phyloP scores from a whole-genome alignment of 2,329 filamentous ascomycete genomes.

The Aspergillus texensis region DNA sequence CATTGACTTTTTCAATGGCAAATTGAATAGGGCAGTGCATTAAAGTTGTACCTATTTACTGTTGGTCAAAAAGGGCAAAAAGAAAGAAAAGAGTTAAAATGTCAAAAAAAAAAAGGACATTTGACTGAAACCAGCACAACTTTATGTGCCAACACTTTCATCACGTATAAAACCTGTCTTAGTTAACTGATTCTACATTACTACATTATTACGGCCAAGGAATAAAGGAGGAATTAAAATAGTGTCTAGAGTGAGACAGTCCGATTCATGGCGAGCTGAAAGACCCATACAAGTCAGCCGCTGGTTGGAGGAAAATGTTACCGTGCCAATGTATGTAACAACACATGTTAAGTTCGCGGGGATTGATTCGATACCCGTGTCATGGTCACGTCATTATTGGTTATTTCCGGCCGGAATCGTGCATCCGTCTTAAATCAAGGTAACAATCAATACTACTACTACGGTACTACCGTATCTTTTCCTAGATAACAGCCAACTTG shows the following conservation, averaged over 20 bases:
- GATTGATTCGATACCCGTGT: constrained; percentile 3
- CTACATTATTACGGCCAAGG: neutral
- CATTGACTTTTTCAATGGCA: neutral
- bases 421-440: neutral
- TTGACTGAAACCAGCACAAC: neutral
- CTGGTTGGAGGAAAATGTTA: constrained; percentile 4
- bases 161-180: too few species aligned
- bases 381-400: constrained; percentile 8
- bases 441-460: neutral
- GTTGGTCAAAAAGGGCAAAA: neutral
- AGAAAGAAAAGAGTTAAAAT: neutral
- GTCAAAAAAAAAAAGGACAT: neutral
- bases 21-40: neutral
- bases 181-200: too few species aligned
- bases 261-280: constrained; percentile 6
- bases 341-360: neutral
- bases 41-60: neutral
- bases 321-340: constrained; percentile 5
- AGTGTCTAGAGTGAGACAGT: neutral
- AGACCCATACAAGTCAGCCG: neutral
- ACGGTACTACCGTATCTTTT: neutral
- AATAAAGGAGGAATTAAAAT: neutral
- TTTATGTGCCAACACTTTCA: neutral
- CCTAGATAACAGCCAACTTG: neutral
- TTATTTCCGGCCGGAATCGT: neutral